Evolutionary conservation across 257 asterid genomes (phyloP), one percentile per base, ranked within the genome.

Genomic region (Solanum pennellii): DNA sequence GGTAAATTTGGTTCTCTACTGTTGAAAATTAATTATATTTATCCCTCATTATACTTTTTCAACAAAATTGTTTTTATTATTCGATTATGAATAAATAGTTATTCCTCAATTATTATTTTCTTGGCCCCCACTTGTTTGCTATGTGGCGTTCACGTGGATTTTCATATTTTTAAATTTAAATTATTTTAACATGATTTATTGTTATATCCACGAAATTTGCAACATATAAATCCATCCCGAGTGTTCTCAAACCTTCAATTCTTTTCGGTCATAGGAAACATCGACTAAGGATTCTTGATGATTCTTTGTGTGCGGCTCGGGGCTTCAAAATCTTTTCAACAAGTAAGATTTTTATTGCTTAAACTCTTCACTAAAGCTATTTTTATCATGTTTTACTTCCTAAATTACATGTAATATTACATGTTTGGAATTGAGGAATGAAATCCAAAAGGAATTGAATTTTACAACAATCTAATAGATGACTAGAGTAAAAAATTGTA

Each of bases 391-490:
- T 44, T 77, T 45, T 84, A 14, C 76, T 62, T 39, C 11, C 12
- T 35, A 25, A 16, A 3, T 77, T 42, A 25, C 6, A 83, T 83
- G 39, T 62, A 83, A 15, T 59, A 76, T 76, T 79, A 45, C 37
- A 44, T 47, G 72, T 68, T 68, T 7, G 99, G 98, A 87, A 92
- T 94, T 1, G 97, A 95, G 79, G 71, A 87, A 85, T 94, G 97
- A 65, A 96, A 96, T 83, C 93, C 89, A 16, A 88, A 92, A 90
- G 97, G 98, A 59, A 85, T 95, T 74, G 87, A 92, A 71, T 95
- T 91, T 90, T 95, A 94, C 92, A 96, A 94, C 89, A 93, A 89
- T 88, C 92, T 95, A 16, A 92, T 96, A 49, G 91, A 96, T 85
- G 91, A 79, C 87, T 86, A 16, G 89, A 82, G 94, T 91, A 85